Evolutionary conservation across 495 filamentous ascomycete genomes (phyloP).

Genomic region (Talaromyces borbonicus): DNA sequence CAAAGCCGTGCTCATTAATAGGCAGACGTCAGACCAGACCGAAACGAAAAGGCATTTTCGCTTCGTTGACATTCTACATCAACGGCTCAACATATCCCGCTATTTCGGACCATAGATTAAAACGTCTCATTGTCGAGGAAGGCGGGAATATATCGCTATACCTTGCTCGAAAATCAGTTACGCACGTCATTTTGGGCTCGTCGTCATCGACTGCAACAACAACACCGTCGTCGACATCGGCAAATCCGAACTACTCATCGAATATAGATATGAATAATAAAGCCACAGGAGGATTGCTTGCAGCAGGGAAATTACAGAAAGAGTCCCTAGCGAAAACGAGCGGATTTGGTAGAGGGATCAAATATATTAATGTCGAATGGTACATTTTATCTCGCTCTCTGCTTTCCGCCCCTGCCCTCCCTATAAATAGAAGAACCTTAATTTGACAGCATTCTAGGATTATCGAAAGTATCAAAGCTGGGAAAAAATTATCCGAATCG

Average conservation of each 20-base stretch:
- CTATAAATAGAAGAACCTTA: neutral
- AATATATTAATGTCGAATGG: slow-evolving; percentile 80
- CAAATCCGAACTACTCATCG: too few species aligned
- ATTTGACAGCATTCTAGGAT: slow-evolving; percentile 42
- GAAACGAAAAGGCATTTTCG: slow-evolving; percentile 44
- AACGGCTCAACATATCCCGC: slow-evolving; percentile 77
- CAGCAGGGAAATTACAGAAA: slow-evolving; percentile 71
- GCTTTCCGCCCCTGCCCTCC: slow-evolving; percentile 4
- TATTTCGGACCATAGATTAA: slow-evolving; percentile 80
- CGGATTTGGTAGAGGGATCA: slow-evolving; percentile 48
- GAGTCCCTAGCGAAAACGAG: slow-evolving; percentile 59
- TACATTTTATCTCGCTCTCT: slow-evolving; percentile 26
- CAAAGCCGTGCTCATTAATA: too few species aligned
- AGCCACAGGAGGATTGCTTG: slow-evolving; percentile 32
- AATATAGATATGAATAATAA: too few species aligned
- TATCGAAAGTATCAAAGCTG: slow-evolving; percentile 67
- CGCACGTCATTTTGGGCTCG: slow-evolving; percentile 74
- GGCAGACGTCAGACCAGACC: too few species aligned
- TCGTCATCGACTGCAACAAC: too few species aligned
- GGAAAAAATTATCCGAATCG: slow-evolving; percentile 63
- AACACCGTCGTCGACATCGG: too few species aligned
- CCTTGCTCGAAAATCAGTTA: slow-evolving; percentile 62
- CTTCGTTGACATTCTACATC: slow-evolving; percentile 64
- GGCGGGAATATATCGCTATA: slow-evolving; percentile 60
- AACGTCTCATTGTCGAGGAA: slow-evolving; percentile 61